phyloP scores from a whole-genome alignment of 2,329 filamentous ascomycete species.

The Tricladium varicosporioides region DNA sequence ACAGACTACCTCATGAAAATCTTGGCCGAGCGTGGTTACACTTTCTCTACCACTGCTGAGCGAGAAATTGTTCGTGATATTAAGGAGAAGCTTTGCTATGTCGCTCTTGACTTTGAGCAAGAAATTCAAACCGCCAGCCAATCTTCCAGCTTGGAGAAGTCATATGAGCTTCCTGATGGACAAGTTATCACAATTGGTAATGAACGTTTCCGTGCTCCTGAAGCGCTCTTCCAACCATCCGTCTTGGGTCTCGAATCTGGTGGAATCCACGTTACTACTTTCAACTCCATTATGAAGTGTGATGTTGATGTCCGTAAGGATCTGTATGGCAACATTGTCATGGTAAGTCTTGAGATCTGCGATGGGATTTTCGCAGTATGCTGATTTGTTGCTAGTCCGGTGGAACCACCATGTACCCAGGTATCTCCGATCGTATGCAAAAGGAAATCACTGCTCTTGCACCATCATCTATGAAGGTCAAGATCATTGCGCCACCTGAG shows the following conservation, averaged over 20 bases:
- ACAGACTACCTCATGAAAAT: constrained; percentile 99
- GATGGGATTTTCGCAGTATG: neutral
- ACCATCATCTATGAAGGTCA: constrained; percentile 99
- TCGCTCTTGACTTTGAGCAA: constrained; percentile 99
- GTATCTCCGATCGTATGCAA: constrained; percentile 99
- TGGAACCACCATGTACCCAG: constrained; percentile 99
- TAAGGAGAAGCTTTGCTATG: constrained; percentile 99
- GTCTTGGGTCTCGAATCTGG: constrained; percentile 91
- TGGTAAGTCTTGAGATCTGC: constrained; percentile 64
- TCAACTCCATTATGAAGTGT: constrained; percentile 99
- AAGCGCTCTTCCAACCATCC: constrained; percentile 69
- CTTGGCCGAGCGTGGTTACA: constrained; percentile 97
- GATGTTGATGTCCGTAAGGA: constrained; percentile 99
- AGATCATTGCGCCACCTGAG: constrained; percentile 99
- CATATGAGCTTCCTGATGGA: constrained; percentile 98
- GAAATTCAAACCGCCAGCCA: constrained; percentile 99
- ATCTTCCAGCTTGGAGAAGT: constrained; percentile 99
- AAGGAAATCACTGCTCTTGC: constrained; percentile 99
- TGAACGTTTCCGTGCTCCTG: constrained; percentile 99
- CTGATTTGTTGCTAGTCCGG: constrained; percentile 67
- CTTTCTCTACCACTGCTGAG: constrained; percentile 99
- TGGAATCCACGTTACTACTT: constrained; percentile 99
- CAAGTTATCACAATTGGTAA: constrained; percentile 99
- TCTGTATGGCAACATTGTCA: constrained; percentile 99
- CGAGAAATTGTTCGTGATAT: constrained; percentile 99